phyloP scores from a whole-genome alignment of 1,139 yeast species.

The Suzukiozyma palmioleophila region DNA sequence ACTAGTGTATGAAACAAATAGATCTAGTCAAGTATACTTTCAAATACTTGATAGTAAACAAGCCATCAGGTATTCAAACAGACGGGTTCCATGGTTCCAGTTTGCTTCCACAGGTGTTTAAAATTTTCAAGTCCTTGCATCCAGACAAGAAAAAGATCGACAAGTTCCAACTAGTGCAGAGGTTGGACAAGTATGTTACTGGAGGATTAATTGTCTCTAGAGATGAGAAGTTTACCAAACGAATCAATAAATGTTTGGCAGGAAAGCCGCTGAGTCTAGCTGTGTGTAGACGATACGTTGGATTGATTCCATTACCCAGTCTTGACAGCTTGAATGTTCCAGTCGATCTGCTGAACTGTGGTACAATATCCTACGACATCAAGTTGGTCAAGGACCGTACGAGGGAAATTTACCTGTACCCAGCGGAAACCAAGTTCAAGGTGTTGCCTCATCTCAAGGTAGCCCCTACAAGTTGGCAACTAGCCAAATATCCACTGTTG shows the following conservation, averaged over 20 bases:
- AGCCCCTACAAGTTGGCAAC: slow-evolving; percentile 5
- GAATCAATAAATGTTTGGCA: slow-evolving; percentile 10
- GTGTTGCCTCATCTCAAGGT: slow-evolving; percentile 10
- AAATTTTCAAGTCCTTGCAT: slow-evolving; percentile 10
- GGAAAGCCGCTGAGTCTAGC: slow-evolving; percentile 4
- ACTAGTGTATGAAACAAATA: not conserved
- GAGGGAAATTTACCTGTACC: slow-evolving; percentile 5
- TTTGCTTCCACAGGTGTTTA: slow-evolving; percentile 14
- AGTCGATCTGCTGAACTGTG: slow-evolving; percentile 4
- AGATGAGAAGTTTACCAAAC: slow-evolving; percentile 14
- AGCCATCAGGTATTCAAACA: slow-evolving; percentile 19
- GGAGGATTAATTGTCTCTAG: slow-evolving; percentile 22
- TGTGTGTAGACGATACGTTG: slow-evolving; percentile 18
- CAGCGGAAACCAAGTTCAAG: slow-evolving; percentile 15
- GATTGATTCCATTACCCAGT: slow-evolving; percentile 10
- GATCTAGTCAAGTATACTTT: slow-evolving; percentile 14
- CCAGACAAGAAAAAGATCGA: slow-evolving; percentile 11
- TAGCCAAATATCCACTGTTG: slow-evolving; percentile 11
- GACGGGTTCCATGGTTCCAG: slow-evolving; percentile 11
- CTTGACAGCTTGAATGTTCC: not conserved
- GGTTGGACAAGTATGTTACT: slow-evolving; percentile 22
- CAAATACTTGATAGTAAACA: slow-evolving; percentile 18
- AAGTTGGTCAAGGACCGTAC: slow-evolving; percentile 11
- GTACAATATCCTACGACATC: slow-evolving; percentile 14
- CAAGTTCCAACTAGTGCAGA: slow-evolving; percentile 17